Evolutionary conservation across 2,329 filamentous ascomycete genomes (phyloP).

Genomic region (Xylaria sp.): DNA sequence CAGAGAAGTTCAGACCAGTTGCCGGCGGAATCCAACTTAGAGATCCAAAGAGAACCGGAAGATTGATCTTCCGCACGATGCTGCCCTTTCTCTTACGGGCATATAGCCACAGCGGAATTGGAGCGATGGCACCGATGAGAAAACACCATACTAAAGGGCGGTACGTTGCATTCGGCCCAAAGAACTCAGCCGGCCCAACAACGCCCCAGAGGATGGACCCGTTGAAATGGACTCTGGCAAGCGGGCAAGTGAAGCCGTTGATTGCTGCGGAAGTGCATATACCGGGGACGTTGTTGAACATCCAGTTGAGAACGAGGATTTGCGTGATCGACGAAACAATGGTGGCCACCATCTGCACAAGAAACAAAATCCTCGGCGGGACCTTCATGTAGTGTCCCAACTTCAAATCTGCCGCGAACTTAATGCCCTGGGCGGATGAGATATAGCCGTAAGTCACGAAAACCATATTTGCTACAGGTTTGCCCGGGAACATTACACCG

Average conservation of each 20-base stretch:
- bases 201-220: slow-evolving; percentile 89
- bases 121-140: slow-evolving; percentile 73
- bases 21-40: slow-evolving; percentile 87
- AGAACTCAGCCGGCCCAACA: slow-evolving; percentile 81
- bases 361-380: slow-evolving; percentile 75
- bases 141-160: slow-evolving; percentile 80
- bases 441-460: slow-evolving; percentile 93
- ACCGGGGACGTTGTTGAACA: slow-evolving; percentile 75
- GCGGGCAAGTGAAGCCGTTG: slow-evolving; percentile 85
- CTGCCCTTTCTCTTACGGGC: slow-evolving; percentile 61
- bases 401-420: slow-evolving; percentile 86
- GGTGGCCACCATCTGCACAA: slow-evolving; percentile 77
- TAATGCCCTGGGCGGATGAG: slow-evolving; percentile 84
- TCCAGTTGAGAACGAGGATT: slow-evolving; percentile 86
- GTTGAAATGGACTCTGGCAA: slow-evolving; percentile 87
- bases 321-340: slow-evolving; percentile 78
- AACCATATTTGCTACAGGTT: slow-evolving; percentile 89
- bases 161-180: slow-evolving; percentile 75
- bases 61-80: slow-evolving; percentile 74
- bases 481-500: slow-evolving; percentile 79
- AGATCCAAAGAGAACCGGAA: slow-evolving; percentile 81
- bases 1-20: slow-evolving; percentile 83
- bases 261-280: slow-evolving; percentile 81
- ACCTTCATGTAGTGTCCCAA: slow-evolving; percentile 89
- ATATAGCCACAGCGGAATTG: slow-evolving; percentile 74